Evolutionary conservation across 805 yeast species (phyloP), one percentile per base, ranked within the genome.

Genomic region (Wickerhamomyces bisporus): DNA sequence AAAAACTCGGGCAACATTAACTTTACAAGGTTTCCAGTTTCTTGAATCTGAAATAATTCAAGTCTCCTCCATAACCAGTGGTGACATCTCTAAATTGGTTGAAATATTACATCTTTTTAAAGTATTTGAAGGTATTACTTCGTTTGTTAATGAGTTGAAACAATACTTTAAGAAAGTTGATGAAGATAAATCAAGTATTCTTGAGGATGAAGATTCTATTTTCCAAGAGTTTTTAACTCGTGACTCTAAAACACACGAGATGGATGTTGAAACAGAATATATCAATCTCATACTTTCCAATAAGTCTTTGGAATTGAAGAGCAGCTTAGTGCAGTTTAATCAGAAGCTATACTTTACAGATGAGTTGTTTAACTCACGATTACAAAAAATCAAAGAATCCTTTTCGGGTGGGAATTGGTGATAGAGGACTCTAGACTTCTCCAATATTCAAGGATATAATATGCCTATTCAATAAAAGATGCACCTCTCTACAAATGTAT

Each of bases 321-420:
- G 18, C 20, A 36, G 16, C 33, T 33, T 21, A 29, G 37, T 7
- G 30, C 35, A 17, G 23, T 44, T 30, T 16, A 30, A 20, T 21
- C 35, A 40, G 3, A 48, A 46, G 24, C 26, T 45, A 18, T 42
- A 41, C 5, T 40, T 32, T 18, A 45, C 47, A n/a, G 47, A 43
- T 11, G 30, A 30, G 8, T 39, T 13, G 14, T 29, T 47, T 8
- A 23, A 7, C 24, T 21, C 24, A 34, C n/a, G 43, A 42, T 27
- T 44, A 42, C 29, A 18, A n/a, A 12, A 34, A 15, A 4, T 23
- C 3, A n/a, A n/a, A 23, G n/a, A 10, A 11, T 15, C 17, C 20
- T 36, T 30, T 30, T 12, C 33, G 19, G 6, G 15, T 11, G 26
- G 33, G 18, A 17, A 30, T n/a, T n/a, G n/a, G n/a, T n/a, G n/a